phyloP scores from a whole-genome alignment of 2,329 filamentous ascomycete genomes.

The Capronia coronata region DNA sequence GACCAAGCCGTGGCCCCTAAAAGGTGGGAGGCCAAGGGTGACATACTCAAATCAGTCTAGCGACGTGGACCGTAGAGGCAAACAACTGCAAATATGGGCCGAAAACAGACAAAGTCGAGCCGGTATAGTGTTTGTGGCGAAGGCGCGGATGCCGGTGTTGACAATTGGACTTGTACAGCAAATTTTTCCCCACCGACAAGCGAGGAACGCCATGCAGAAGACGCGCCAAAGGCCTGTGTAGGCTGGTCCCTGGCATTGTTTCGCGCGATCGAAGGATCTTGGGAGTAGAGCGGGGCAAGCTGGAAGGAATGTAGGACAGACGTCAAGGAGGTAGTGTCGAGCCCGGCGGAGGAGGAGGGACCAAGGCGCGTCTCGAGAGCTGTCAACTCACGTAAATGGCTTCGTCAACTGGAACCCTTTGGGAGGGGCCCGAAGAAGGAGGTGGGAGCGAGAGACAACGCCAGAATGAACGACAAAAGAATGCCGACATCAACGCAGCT shows the following conservation, averaged over 20 bases:
- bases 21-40: neutral
- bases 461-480: too few relatives aligned
- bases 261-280: too few relatives aligned
- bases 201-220: neutral
- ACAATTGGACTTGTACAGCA: constrained; percentile 1
- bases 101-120: neutral
- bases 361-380: constrained; percentile 1
- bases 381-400: constrained; percentile 1
- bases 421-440: neutral
- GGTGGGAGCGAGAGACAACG: too few relatives aligned
- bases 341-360: neutral
- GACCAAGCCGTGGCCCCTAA: neutral
- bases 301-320: neutral
- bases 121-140: constrained; percentile 9
- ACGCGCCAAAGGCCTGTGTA: neutral
- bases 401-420: neutral
- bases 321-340: neutral
- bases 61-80: too few relatives aligned
- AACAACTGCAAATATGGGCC: too few relatives aligned
- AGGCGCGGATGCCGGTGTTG: constrained; percentile 6
- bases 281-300: neutral
- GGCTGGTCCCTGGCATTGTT: neutral
- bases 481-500: too few relatives aligned
- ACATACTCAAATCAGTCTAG: neutral
- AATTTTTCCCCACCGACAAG: neutral